Base-by-base conservation (phyloP, 306 rosid species). In the Albizia julibrissin region DNA sequence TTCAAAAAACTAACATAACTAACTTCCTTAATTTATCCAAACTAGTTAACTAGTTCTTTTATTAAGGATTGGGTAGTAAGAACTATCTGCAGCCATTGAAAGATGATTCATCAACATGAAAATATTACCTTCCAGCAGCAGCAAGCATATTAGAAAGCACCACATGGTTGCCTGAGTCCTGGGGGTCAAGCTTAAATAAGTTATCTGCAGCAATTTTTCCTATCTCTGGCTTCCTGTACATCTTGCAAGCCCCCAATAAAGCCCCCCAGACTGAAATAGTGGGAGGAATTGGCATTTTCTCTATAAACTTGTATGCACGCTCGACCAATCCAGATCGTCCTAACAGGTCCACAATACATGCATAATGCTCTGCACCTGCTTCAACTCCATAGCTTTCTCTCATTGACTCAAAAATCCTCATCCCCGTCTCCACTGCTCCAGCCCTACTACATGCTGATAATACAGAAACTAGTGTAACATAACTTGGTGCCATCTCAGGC, bases 241-340 rank as follows among this genome's bases (percentile, higher is more conserved):
- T 87, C 91, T 79, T 90, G 80, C 94, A 94, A 68, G 97, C 94
- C 68, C 94, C 97, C 10, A 91, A 77, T 62, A 94, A 92, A 58
- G 97, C 97, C 39, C 98, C 98, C 97, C 97, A 94, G 49, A 94
- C 84, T n/a, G 97, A 91, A 75, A 86, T 91, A 8, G 91, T 90
- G 18, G 94, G 94, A 62, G 19, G 49, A 85, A 92, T 88, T 56
- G 94, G 94, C 97, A 94, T 90, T 72, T 75, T 76, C 85, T 81
- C 73, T 66, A 92, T 85, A 72, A 93, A 91, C 58, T 93, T 92
- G 16, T 91, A 92, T 10, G 98, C 98, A 18, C 79, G 90, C 64
- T 91, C 97, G n/a, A 94, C 95, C 89, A 87, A 83, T 78, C 98
- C 97, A 69, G 95, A 89, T 77, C 97, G 86, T 29, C 97, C 97